phyloP scores from a whole-genome alignment of 768 basidiomycete genomes.

The Lactifluus subvellereus region DNA sequence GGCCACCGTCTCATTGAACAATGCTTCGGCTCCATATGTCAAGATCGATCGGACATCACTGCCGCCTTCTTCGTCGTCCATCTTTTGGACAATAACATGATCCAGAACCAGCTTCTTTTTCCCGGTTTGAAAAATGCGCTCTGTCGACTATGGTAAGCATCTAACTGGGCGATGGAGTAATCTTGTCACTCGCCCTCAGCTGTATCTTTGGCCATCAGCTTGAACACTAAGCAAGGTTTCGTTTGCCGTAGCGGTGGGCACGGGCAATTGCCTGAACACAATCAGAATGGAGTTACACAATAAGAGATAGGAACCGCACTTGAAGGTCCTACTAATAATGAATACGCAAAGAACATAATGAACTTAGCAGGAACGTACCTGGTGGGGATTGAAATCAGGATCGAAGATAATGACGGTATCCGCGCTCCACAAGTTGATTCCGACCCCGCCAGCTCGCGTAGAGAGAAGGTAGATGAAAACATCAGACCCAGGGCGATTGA shows the following conservation, averaged over 20 bases:
- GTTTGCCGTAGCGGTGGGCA: slow-evolving; percentile 93
- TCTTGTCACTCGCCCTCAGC: slow-evolving; percentile 60
- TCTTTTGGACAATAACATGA: slow-evolving; percentile 93
- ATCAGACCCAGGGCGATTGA: slow-evolving; percentile 83
- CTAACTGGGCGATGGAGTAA: not conserved
- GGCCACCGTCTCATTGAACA: slow-evolving; percentile 64
- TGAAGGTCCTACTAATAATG: slow-evolving; percentile 66
- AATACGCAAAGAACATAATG: not conserved
- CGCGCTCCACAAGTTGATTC: slow-evolving; percentile 58
- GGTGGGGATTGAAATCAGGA: slow-evolving; percentile 98
- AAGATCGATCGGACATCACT: slow-evolving; percentile 83
- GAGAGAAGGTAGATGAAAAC: slow-evolving; percentile 88
- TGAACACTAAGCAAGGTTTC: slow-evolving; percentile 93
- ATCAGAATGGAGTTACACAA: not conserved
- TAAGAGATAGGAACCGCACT: slow-evolving; percentile 41
- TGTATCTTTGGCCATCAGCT: slow-evolving; percentile 90
- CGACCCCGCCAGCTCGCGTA: slow-evolving; percentile 60
- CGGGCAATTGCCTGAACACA: slow-evolving; percentile 79
- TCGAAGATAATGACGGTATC: slow-evolving; percentile 90
- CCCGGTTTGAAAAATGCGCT: slow-evolving; percentile 87
- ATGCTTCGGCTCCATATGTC: slow-evolving; percentile 78
- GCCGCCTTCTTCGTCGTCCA: slow-evolving; percentile 76
- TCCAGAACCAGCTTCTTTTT: slow-evolving; percentile 94
- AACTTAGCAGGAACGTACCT: slow-evolving; percentile 41
- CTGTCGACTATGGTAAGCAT: slow-evolving; percentile 35